phyloP scores from a whole-genome alignment of 768 basidiomycete species.

The Leucocoprinus sp. region DNA sequence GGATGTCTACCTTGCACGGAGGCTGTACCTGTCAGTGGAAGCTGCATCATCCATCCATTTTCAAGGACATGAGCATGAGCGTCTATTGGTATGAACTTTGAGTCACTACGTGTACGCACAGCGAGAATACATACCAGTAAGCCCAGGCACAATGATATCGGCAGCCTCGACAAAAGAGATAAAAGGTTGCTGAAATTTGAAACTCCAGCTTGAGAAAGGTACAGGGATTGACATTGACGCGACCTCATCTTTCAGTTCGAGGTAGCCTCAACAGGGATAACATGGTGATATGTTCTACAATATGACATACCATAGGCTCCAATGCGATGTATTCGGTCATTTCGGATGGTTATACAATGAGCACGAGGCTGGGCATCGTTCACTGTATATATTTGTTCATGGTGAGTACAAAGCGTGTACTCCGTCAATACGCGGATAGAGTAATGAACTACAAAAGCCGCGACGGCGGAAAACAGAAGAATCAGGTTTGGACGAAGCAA shows the following conservation, averaged over 20 bases:
- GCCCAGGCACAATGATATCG: conserved; percentile 60
- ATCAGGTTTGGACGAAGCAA: neutral
- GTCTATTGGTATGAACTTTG: conserved; percentile 32
- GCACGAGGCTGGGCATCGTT: conserved; percentile 41
- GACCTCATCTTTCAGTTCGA: neutral
- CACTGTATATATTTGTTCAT: conserved; percentile 60
- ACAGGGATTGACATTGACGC: neutral
- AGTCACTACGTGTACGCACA: neutral
- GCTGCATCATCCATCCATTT: conserved; percentile 64
- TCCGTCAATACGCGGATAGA: neutral
- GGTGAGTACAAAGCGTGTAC: conserved; percentile 54
- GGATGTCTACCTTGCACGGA: conserved; percentile 48
- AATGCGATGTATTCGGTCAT: conserved; percentile 35
- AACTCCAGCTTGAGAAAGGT: neutral
- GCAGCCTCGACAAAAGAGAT: conserved; percentile 15
- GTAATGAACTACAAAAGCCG: neutral
- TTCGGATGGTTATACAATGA: conserved; percentile 53
- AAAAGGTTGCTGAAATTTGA: neutral
- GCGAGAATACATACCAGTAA: conserved; percentile 44
- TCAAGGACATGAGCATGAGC: conserved; percentile 73
- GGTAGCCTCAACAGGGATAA: neutral
- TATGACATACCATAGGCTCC: conserved; percentile 40
- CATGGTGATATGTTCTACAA: neutral
- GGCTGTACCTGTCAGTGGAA: conserved; percentile 49
- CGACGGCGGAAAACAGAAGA: neutral